Evolutionary conservation across 768 basidiomycete species (phyloP).

Genomic region (Phlebiopsis gigantea): DNA sequence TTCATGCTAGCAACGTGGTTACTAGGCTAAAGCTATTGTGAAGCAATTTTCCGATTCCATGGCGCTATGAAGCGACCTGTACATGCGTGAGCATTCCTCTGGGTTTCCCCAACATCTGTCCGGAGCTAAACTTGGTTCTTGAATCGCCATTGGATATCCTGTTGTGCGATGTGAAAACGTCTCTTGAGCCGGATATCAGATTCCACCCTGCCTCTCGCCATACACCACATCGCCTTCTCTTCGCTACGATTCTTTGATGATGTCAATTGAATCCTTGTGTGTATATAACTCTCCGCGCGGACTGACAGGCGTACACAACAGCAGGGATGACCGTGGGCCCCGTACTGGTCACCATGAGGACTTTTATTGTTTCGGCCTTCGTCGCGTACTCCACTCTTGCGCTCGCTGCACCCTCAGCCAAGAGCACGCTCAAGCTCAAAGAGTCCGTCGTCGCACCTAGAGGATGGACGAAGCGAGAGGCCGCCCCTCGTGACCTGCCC

Average conservation of each 20-base stretch:
- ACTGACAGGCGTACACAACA: not conserved
- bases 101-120: not conserved
- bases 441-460: constrained; percentile 40
- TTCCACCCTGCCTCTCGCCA: not conserved
- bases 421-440: constrained; percentile 34
- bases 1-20: not conserved
- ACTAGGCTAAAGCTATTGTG: not conserved
- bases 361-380: not conserved
- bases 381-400: not conserved
- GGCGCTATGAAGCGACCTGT: not conserved
- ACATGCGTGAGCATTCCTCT: not conserved
- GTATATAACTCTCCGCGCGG: not conserved
- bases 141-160: not conserved
- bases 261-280: not conserved
- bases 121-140: not conserved
- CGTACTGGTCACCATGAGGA: not conserved
- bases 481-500: constrained; percentile 40
- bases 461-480: constrained; percentile 42
- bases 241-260: not conserved
- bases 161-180: not conserved
- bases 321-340: too few relatives aligned
- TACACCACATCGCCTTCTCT: not conserved
- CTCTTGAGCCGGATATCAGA: not conserved
- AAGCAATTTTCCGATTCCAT: not conserved
- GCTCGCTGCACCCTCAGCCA: not conserved